Percentiles rank a stretch among this genome's conserved stretches.
Evolutionary conservation across 2,329 filamentous ascomycete species (phyloP).

Genomic region (Xylariaceae sp.): DNA sequence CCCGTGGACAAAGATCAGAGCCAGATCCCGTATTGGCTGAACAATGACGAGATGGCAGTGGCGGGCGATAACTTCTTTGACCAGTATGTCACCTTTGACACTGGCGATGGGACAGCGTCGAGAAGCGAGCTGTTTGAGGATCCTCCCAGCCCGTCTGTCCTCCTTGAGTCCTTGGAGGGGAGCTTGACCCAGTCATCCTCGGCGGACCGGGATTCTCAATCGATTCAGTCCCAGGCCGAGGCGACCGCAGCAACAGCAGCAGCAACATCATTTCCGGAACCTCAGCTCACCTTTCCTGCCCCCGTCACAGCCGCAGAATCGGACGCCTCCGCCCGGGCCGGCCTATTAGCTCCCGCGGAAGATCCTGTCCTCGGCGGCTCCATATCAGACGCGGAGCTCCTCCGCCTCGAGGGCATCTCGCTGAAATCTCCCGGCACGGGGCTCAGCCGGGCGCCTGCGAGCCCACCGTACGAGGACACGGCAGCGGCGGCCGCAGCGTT

Average conservation of each 20-base stretch:
- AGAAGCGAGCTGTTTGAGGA: slow-evolving; percentile 16
- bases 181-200: slow-evolving; percentile 13
- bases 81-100: slow-evolving; percentile 26
- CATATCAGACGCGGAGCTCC: slow-evolving; percentile 41
- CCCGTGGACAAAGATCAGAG: slow-evolving; percentile 24
- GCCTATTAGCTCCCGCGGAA: slow-evolving; percentile 9
- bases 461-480: slow-evolving; percentile 20
- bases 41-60: slow-evolving; percentile 21
- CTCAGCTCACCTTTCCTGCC: background rate
- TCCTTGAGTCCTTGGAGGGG: slow-evolving; percentile 21
- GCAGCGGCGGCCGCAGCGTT: too few species aligned
- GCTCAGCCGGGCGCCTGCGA: slow-evolving; percentile 18
- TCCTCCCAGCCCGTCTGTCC: slow-evolving; percentile 24
- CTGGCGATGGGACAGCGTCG: slow-evolving; percentile 15
- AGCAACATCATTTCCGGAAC: slow-evolving; percentile 1
- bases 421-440: slow-evolving; percentile 26
- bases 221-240: slow-evolving; percentile 9
- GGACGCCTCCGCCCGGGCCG: background rate
- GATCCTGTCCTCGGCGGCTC: slow-evolving; percentile 27
- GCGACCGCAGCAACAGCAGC: slow-evolving; percentile 7
- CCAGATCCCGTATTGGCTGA: slow-evolving; percentile 20
- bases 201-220: slow-evolving; percentile 13
- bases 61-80: slow-evolving; percentile 26
- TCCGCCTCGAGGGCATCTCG: slow-evolving; percentile 40
- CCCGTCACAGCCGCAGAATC: background rate